A percentile compares a stretch with the other conserved stretches of the same genome.
These are phyloP conservation scores for Podaxis rugospora DNA, from an alignment of 768 basidiomycete genomes.

Conservation along the genomic window DNA sequence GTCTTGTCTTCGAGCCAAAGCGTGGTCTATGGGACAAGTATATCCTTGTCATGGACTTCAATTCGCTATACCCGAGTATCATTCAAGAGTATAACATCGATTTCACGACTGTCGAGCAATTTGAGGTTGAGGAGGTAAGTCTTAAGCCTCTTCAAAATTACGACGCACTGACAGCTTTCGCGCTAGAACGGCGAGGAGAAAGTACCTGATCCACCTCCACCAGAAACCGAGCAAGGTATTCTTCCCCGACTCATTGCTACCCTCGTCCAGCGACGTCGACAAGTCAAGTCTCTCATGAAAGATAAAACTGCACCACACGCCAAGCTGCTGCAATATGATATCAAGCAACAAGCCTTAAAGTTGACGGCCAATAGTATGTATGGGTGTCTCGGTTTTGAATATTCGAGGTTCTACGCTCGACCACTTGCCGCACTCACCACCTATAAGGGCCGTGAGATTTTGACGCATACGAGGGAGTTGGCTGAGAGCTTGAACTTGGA, in stretches of 20 bases:
- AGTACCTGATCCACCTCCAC: constrained; percentile 82
- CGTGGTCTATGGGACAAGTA: constrained; percentile 94
- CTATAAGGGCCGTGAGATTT: constrained; percentile 94
- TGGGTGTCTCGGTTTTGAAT: constrained; percentile 96
- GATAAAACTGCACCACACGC: constrained; percentile 67
- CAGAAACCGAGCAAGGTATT: constrained; percentile 75
- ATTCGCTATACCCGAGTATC: constrained; percentile 97
- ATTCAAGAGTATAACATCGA: constrained; percentile 99
- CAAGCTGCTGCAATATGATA: constrained; percentile 90
- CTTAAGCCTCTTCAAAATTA: not conserved
- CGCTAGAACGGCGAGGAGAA: constrained; percentile 63
- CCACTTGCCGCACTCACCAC: constrained; percentile 98
- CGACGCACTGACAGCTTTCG: not conserved
- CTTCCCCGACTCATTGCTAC: constrained; percentile 98
- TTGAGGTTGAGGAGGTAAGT: constrained; percentile 54
- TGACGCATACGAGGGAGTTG: constrained; percentile 88
- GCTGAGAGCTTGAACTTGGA: constrained; percentile 89
- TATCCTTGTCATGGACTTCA: constrained; percentile 99
- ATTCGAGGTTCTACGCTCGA: constrained; percentile 93
- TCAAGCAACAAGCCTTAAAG: constrained; percentile 95
- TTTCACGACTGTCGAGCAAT: constrained; percentile 89
- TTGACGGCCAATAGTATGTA: constrained; percentile 99
- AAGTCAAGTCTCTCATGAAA: constrained; percentile 95
- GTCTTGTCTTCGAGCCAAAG: constrained; percentile 96
- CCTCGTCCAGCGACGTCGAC: constrained; percentile 82